phyloP scores from a whole-genome alignment of 169 alveolate species.

The Babesia ovis region DNA sequence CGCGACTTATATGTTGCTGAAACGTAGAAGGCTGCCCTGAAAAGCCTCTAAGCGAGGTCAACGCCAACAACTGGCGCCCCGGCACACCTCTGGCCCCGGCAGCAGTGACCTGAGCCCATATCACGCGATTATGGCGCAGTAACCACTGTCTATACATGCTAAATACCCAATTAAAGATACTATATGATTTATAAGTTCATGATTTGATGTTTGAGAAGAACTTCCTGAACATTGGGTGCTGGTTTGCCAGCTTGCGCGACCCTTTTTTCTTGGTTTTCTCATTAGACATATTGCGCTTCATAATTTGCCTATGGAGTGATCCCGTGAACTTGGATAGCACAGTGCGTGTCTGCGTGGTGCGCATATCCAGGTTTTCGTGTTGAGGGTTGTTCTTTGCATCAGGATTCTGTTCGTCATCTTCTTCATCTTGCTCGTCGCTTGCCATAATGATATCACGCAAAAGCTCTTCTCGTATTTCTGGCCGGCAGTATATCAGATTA shows the following conservation, averaged over 20 bases:
- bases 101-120: not conserved
- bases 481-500: conserved; percentile 66
- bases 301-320: conserved; percentile 55
- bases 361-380: conserved; percentile 1
- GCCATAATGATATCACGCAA: conserved; percentile 71
- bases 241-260: conserved; percentile 17
- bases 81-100: no score
- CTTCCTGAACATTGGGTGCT: conserved; percentile 63
- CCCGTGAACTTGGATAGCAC: conserved; percentile 57
- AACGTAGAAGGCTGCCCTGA: not conserved
- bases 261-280: conserved; percentile 53
- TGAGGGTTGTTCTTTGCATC: conserved; percentile 28
- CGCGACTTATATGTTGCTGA: not conserved
- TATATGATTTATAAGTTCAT: not conserved
- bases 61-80: not conserved
- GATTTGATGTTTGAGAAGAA: conserved; percentile 34
- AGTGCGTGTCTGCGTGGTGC: conserved; percentile 24
- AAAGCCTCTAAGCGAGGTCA: not conserved
- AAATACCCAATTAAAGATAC: no score
- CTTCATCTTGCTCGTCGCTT: conserved; percentile 72
- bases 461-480: conserved; percentile 74
- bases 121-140: not conserved
- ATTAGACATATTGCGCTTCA: conserved; percentile 49
- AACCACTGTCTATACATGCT: not conserved
- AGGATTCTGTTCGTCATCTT: conserved; percentile 66